Evolutionary conservation across 2,329 filamentous ascomycete species (phyloP).

Genomic region (Phyllachora maydis): DNA sequence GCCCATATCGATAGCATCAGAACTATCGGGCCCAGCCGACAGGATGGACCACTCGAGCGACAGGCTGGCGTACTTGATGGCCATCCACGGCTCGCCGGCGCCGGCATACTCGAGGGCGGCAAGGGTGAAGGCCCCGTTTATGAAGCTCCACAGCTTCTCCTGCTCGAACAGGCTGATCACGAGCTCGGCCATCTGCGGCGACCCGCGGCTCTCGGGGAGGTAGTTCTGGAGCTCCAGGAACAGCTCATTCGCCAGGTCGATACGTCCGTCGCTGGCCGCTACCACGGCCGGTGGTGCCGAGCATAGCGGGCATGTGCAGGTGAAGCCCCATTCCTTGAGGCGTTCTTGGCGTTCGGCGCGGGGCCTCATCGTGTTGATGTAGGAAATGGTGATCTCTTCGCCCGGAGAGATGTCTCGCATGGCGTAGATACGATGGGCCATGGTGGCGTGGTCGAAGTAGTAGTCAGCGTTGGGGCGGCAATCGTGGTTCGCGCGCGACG

Average conservation of each 20-base stretch:
- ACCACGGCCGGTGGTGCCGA: slow-evolving; percentile 8
- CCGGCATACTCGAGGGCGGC: slow-evolving; percentile 18
- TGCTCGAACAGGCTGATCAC: slow-evolving; percentile 17
- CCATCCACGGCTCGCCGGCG: slow-evolving; percentile 15
- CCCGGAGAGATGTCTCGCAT: slow-evolving; percentile 16
- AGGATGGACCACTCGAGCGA: slow-evolving; percentile 15
- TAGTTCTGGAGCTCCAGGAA: slow-evolving; percentile 12
- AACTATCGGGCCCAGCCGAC: slow-evolving; percentile 9
- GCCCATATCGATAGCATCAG: slow-evolving; percentile 14
- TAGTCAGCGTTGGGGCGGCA: slow-evolving; percentile 22
- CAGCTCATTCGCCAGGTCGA: slow-evolving; percentile 13
- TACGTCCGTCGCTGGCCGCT: slow-evolving; percentile 15
- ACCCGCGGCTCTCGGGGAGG: slow-evolving; percentile 9
- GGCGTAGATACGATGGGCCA: slow-evolving; percentile 17
- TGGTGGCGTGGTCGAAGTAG: slow-evolving; percentile 15
- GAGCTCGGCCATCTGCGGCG: slow-evolving; percentile 16
- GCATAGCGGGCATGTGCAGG: slow-evolving; percentile 18
- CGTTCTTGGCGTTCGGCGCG: slow-evolving; percentile 10
- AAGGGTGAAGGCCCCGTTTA: slow-evolving; percentile 14
- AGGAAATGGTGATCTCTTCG: slow-evolving; percentile 21
- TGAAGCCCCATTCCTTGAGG: slow-evolving; percentile 17
- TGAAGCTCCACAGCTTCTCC: slow-evolving; percentile 14
- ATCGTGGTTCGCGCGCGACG: slow-evolving; percentile 22
- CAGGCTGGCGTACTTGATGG: slow-evolving; percentile 15
- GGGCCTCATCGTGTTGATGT: slow-evolving; percentile 15